A percentile compares a stretch with the other conserved stretches of the same genome.
Conservation (phyloP, 352 stramenopile species). For the Thalassiosira gravida region DNA sequence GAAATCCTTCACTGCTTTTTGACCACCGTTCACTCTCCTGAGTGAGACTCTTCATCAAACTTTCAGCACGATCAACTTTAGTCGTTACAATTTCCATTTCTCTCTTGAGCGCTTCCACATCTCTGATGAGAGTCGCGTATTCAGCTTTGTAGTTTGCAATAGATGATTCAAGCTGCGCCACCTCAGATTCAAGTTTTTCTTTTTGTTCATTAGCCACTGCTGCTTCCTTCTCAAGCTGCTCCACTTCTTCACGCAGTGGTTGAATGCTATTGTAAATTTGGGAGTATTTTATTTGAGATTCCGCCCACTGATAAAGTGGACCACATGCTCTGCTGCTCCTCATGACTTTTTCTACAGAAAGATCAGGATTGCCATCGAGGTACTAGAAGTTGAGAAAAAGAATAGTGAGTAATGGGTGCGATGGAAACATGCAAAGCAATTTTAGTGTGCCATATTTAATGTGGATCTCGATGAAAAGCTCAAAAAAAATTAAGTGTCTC, state of each 20-base stretch:
- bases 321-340: constrained; percentile 92
- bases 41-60: constrained; percentile 95
- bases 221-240: constrained; percentile 93
- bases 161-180: constrained; percentile 92
- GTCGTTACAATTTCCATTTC: constrained; percentile 97
- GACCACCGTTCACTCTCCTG: constrained; percentile 98
- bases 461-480: too few species aligned
- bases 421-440: too few species aligned
- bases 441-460: too few species aligned
- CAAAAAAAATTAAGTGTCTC: too few species aligned
- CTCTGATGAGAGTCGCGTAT: constrained; percentile 96
- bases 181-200: constrained; percentile 90
- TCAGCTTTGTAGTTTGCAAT: constrained; percentile 98
- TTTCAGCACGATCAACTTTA: constrained; percentile 95
- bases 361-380: constrained; percentile 89
- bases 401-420: too few species aligned
- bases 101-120: constrained; percentile 96
- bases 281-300: constrained; percentile 97
- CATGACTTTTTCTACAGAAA: constrained; percentile 79
- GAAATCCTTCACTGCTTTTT: constrained; percentile 94
- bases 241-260: constrained; percentile 97
- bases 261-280: constrained; percentile 98
- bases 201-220: constrained; percentile 92
- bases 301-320: constrained; percentile 98
- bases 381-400: too few species aligned